Percentiles rank a stretch among this genome's conserved stretches.
These are phyloP conservation scores for Hypoxylon perforatum DNA, from an alignment of 495 filamentous ascomycete species.

Conservation along the genomic window DNA sequence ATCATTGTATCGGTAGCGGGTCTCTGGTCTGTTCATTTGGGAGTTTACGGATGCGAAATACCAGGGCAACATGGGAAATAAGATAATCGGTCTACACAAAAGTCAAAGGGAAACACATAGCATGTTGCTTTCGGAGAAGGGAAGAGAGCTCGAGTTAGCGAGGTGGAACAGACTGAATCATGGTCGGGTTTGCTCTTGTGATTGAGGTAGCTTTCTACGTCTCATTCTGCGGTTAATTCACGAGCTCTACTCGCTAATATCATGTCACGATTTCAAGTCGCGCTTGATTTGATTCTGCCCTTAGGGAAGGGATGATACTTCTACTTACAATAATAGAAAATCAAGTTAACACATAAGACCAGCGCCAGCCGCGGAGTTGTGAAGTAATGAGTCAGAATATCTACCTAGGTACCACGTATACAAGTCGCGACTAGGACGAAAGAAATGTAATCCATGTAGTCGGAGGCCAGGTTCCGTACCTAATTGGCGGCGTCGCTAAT, in stretches of 20 bases:
- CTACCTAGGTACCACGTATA: background rate
- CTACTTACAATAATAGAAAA: constrained; percentile 36
- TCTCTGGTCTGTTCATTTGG: constrained; percentile 29
- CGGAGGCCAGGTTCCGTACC: constrained; percentile 35
- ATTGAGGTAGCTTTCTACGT: constrained; percentile 30
- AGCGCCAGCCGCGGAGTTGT: constrained; percentile 2
- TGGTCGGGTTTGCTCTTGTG: constrained; percentile 31
- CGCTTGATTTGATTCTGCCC: constrained; percentile 11
- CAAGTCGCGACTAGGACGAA: constrained; percentile 9
- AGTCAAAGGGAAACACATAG: constrained; percentile 39
- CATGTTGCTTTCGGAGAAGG: constrained; percentile 32
- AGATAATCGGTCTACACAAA: constrained; percentile 50
- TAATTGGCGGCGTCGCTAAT: constrained; percentile 22
- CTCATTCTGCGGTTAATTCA: constrained; percentile 15
- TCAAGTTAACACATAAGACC: constrained; percentile 28
- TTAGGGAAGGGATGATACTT: constrained; percentile 14
- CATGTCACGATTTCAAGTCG: constrained; percentile 5
- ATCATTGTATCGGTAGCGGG: constrained; percentile 42
- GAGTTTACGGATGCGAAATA: constrained; percentile 44
- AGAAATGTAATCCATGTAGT: constrained; percentile 17
- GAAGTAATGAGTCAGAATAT: constrained; percentile 23
- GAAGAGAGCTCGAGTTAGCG: constrained; percentile 23
- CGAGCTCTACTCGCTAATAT: constrained; percentile 20
- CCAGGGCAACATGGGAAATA: constrained; percentile 39
- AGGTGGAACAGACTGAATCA: constrained; percentile 25